Evolutionary conservation across 1,284 basidiomycete genomes (phyloP).

Genomic region (Ceratobasidium theobromae): DNA sequence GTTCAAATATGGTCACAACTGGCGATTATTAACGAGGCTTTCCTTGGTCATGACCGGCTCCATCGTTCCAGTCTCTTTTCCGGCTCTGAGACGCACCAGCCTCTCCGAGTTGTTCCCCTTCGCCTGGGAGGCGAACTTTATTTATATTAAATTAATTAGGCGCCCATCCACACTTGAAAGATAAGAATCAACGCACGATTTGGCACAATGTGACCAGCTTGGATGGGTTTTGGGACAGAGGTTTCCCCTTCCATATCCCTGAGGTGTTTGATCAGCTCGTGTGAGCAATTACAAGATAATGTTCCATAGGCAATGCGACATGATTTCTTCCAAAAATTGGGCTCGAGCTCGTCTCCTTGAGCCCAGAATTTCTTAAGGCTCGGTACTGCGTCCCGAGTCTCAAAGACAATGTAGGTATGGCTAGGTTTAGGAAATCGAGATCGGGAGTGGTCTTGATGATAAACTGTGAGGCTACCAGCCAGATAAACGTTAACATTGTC

Average conservation of each 20-base stretch:
- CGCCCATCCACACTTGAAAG: too few species aligned
- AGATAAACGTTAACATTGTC: too few species aligned
- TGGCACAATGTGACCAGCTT: too few species aligned
- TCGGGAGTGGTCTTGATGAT: background rate
- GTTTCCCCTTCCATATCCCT: background rate
- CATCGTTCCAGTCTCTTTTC: too few species aligned
- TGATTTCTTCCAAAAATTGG: slow-evolving; percentile 8
- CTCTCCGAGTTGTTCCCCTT: too few species aligned
- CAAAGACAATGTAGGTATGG: slow-evolving; percentile 14
- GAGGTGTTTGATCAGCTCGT: background rate
- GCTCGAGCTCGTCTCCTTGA: background rate
- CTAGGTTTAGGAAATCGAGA: background rate
- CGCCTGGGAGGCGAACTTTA: too few species aligned
- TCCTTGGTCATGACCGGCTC: too few species aligned
- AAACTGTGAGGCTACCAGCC: background rate
- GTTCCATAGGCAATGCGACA: background rate
- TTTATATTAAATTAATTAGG: too few species aligned
- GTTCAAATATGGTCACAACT: background rate
- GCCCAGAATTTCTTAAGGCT: slow-evolving; percentile 7
- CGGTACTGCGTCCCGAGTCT: background rate
- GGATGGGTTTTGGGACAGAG: too few species aligned
- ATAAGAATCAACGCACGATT: too few species aligned
- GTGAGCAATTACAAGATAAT: background rate
- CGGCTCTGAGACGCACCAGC: too few species aligned
- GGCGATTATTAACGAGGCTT: too few species aligned